Evolutionary conservation across 495 filamentous ascomycete genomes (phyloP).

Genomic region (Daldinia decipiens): DNA sequence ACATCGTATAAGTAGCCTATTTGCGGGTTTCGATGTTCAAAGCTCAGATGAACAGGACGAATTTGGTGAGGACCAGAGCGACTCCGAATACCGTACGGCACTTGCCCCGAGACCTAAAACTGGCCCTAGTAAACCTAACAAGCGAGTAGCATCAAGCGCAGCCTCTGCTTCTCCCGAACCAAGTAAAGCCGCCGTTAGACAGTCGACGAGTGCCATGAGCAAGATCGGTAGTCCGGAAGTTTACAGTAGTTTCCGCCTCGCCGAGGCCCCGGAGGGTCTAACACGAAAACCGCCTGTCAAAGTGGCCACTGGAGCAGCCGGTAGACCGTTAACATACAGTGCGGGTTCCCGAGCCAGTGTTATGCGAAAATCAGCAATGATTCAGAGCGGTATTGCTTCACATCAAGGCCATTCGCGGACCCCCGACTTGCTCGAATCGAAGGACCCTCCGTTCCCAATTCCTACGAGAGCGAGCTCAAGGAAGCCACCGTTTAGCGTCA

Average conservation of each 20-base stretch:
- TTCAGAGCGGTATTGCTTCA: conserved; percentile 77
- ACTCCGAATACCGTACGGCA: conserved; percentile 71
- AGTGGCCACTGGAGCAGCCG: conserved; percentile 45
- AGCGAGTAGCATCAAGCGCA: conserved; percentile 45
- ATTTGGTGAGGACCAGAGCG: conserved; percentile 70
- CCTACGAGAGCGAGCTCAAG: conserved; percentile 89
- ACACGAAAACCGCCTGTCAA: conserved; percentile 47
- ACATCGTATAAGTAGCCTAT: conserved; percentile 81
- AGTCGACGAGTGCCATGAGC: conserved; percentile 43
- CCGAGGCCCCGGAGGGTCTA: conserved; percentile 48
- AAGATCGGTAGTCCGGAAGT: conserved; percentile 41
- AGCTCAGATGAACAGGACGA: conserved; percentile 69
- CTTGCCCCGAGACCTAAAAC: conserved; percentile 65
- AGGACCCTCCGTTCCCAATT: conserved; percentile 86
- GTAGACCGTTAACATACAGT: conserved; percentile 45
- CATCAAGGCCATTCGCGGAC: conserved; percentile 76
- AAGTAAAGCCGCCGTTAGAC: conserved; percentile 36
- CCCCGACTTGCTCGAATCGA: conserved; percentile 74
- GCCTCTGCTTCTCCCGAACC: conserved; percentile 51
- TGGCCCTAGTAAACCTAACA: conserved; percentile 47
- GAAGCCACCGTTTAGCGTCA: conserved; percentile 73
- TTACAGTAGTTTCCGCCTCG: conserved; percentile 46
- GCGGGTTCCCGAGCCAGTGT: conserved; percentile 53
- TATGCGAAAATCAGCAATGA: conserved; percentile 72
- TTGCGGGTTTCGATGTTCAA: conserved; percentile 77